Percentiles rank a stretch among this genome's conserved stretches.
Conservation (phyloP, 2,329 filamentous ascomycete species). For the Pseudogymnoascus sp. region DNA sequence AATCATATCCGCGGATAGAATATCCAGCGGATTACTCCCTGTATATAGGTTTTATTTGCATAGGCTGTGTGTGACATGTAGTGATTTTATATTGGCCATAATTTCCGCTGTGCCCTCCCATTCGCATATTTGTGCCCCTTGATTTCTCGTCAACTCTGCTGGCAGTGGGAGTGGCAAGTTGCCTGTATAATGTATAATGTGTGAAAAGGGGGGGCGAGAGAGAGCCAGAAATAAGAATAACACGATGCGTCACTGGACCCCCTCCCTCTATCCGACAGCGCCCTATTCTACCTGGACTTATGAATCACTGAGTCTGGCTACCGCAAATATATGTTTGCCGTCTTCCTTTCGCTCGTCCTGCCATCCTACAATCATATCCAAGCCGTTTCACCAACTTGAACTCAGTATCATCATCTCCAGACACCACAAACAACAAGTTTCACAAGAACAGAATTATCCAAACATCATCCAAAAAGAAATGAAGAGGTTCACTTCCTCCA, state of each 20-base stretch:
- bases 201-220: too few relatives aligned
- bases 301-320: not conserved
- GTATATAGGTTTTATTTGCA: not conserved
- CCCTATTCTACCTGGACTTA: not conserved
- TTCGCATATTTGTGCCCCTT: not conserved
- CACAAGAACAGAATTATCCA: not conserved
- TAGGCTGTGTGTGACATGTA: not conserved
- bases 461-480: not conserved
- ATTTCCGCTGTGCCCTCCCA: not conserved
- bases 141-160: not conserved
- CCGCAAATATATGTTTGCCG: not conserved
- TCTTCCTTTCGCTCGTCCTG: not conserved
- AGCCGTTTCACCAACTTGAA: not conserved
- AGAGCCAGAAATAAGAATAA: not conserved
- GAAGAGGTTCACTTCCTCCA: not conserved
- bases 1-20: not conserved
- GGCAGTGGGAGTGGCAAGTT: not conserved
- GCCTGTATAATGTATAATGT: not conserved
- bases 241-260: not conserved
- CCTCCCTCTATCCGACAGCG: not conserved
- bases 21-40: not conserved
- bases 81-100: not conserved
- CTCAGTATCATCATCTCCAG: not conserved
- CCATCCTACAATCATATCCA: not conserved
- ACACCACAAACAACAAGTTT: slow-evolving; percentile 1